These are phyloP conservation scores for Tolypocladium ophioglossoides DNA, from an alignment of 2,329 filamentous ascomycete species.

Conservation along the genomic window DNA sequence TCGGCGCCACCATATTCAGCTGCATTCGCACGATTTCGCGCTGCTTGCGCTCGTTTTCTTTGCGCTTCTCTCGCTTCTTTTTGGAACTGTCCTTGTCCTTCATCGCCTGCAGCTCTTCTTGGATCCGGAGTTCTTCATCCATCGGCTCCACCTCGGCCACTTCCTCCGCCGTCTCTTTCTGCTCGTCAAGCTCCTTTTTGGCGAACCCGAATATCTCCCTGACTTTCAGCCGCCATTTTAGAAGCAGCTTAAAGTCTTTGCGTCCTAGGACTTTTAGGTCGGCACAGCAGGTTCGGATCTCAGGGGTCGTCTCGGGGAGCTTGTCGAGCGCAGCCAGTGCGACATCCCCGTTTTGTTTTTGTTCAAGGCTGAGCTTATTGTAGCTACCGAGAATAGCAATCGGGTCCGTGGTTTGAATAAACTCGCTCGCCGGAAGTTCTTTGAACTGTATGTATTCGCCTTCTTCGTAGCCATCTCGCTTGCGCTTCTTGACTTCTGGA, in stretches of 20 bases:
- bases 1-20: constrained; percentile 90
- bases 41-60: constrained; percentile 87
- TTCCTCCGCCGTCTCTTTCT: constrained; percentile 43
- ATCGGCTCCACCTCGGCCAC: constrained; percentile 77
- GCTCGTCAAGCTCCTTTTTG: constrained; percentile 53
- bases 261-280: constrained; percentile 86
- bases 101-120: constrained; percentile 74
- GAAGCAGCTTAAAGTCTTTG: constrained; percentile 84
- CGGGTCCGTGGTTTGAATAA: constrained; percentile 86
- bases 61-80: constrained; percentile 74
- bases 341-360: constrained; percentile 71
- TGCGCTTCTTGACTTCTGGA: constrained; percentile 92
- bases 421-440: constrained; percentile 78
- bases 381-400: constrained; percentile 81
- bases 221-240: constrained; percentile 83
- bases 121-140: constrained; percentile 88
- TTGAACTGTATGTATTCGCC: constrained; percentile 91
- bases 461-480: constrained; percentile 95
- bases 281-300: constrained; percentile 66
- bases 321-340: constrained; percentile 78
- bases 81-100: constrained; percentile 67
- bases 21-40: constrained; percentile 95
- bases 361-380: constrained; percentile 76
- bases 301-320: constrained; percentile 74
- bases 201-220: constrained; percentile 84